Conservation (phyloP, 768 basidiomycete species). For the Pleurotus tuoliensis region DNA sequence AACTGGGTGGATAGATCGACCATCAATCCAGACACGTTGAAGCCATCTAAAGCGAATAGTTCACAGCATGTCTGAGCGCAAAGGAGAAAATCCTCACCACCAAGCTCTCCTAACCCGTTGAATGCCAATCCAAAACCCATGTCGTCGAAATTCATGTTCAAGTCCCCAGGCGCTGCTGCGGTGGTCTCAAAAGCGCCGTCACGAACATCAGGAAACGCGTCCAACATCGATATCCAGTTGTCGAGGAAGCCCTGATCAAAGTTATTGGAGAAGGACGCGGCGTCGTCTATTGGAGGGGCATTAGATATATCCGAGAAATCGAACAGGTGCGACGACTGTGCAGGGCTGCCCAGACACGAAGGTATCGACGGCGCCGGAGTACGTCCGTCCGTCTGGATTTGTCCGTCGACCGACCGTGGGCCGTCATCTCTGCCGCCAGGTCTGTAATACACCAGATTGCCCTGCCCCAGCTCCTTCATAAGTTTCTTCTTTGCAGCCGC, state of each 20-base stretch:
- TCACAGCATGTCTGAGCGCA: not conserved
- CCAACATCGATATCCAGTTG: constrained; percentile 49
- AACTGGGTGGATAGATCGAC: not conserved
- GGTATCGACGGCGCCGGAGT: constrained; percentile 20
- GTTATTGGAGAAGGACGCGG: constrained; percentile 9
- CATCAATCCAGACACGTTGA: no score
- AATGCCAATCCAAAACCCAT: not conserved
- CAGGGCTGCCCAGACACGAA: constrained; percentile 34
- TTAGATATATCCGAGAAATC: constrained; percentile 3
- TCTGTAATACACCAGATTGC: constrained; percentile 1
- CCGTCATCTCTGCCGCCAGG: not conserved
- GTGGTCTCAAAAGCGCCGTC: constrained; percentile 9
- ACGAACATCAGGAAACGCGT: constrained; percentile 34
- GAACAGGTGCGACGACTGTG: constrained; percentile 9
- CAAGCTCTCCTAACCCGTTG: not conserved
- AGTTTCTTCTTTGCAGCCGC: constrained; percentile 59
- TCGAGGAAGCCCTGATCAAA: constrained; percentile 40
- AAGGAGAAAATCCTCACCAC: not conserved
- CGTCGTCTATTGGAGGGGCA: constrained; percentile 1
- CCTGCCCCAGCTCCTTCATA: constrained; percentile 21
- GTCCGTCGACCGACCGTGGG: not conserved
- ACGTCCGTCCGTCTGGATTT: not conserved
- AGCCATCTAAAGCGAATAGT: no score
- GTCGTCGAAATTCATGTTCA: not conserved
- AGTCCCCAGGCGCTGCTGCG: not conserved